A percentile compares a stretch with the other conserved stretches of the same genome.
Conservation (phyloP, 2,329 filamentous ascomycete species). For the Monosporascus sp. region DNA sequence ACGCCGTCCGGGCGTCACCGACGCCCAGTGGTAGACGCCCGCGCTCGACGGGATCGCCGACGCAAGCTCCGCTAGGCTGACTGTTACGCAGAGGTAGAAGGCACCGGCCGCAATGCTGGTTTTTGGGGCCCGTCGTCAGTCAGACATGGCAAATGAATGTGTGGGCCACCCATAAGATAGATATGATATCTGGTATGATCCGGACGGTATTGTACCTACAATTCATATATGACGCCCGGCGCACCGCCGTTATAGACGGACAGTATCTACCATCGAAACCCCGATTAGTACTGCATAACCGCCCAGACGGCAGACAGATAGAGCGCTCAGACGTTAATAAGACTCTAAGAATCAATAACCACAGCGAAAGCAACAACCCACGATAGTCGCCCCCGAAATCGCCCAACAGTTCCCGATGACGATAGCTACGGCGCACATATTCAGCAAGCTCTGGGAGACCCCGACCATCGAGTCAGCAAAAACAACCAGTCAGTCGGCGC, state of each 20-base stretch:
- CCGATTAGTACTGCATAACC: too few relatives aligned
- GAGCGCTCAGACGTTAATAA: background rate
- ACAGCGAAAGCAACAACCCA: background rate
- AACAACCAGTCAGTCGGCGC: too few relatives aligned
- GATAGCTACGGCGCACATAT: slow-evolving; percentile 8
- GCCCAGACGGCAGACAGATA: background rate
- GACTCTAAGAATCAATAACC: background rate
- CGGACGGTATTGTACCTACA: background rate
- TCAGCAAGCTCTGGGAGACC: slow-evolving; percentile 2
- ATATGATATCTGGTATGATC: background rate
- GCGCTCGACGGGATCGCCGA: slow-evolving; percentile 57
- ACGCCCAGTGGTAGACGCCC: slow-evolving; percentile 59
- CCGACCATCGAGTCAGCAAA: too few relatives aligned
- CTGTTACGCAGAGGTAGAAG: slow-evolving; percentile 55
- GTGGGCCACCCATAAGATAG: too few relatives aligned
- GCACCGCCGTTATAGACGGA: slow-evolving; percentile 1
- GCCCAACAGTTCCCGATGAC: slow-evolving; percentile 12
- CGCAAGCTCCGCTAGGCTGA: slow-evolving; percentile 55
- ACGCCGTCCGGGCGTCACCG: slow-evolving; percentile 47
- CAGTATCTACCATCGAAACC: background rate
- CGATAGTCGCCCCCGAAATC: slow-evolving; percentile 9
- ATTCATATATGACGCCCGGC: slow-evolving; percentile 2
- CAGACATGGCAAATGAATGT: too few relatives aligned
- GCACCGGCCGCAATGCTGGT: slow-evolving; percentile 31
- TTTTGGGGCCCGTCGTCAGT: background rate